Evolutionary conservation across 805 yeast species (phyloP).

Genomic region (Candida adriatica): DNA sequence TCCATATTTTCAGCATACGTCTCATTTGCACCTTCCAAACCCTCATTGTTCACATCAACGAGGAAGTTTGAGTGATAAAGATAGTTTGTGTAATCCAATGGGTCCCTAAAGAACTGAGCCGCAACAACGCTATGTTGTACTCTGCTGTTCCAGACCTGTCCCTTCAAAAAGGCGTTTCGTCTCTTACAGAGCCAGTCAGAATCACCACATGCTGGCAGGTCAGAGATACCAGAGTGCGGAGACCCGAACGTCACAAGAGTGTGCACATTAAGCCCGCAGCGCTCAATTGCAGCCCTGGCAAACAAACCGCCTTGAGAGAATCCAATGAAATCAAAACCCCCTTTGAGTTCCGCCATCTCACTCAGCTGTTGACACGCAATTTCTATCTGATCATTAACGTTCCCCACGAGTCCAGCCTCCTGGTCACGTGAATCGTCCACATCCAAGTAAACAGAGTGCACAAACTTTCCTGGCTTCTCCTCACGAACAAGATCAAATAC

Average conservation of each 20-base stretch:
- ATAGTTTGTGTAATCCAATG: slow-evolving; percentile 44
- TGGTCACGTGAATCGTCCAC: slow-evolving; percentile 46
- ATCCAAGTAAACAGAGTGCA: slow-evolving; percentile 49
- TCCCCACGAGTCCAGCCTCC: slow-evolving; percentile 50
- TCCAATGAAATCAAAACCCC: slow-evolving; percentile 70
- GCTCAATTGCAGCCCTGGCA: slow-evolving; percentile 57
- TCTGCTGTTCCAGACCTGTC: slow-evolving; percentile 51
- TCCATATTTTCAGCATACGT: slow-evolving; percentile 39
- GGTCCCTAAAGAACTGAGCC: slow-evolving; percentile 74
- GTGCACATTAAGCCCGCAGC: slow-evolving; percentile 41
- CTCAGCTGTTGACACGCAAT: slow-evolving; percentile 49
- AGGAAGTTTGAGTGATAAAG: slow-evolving; percentile 50
- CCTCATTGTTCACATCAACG: slow-evolving; percentile 64
- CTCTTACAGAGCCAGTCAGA: slow-evolving; percentile 54
- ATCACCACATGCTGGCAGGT: slow-evolving; percentile 52
- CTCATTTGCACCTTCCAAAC: slow-evolving; percentile 24
- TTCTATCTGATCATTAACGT: slow-evolving; percentile 46
- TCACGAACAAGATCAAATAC: slow-evolving; percentile 36
- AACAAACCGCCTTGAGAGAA: slow-evolving; percentile 84
- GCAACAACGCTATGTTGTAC: slow-evolving; percentile 55
- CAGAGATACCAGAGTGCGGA: slow-evolving; percentile 72
- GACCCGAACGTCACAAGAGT: slow-evolving; percentile 70
- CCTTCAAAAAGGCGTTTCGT: slow-evolving; percentile 46
- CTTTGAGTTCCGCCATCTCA: slow-evolving; percentile 34
- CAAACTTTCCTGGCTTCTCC: slow-evolving; percentile 40